A percentile compares a stretch with the other conserved stretches of the same genome.
phyloP scores from a whole-genome alignment of 2,329 filamentous ascomycete species.

The Fusarium robinianum region DNA sequence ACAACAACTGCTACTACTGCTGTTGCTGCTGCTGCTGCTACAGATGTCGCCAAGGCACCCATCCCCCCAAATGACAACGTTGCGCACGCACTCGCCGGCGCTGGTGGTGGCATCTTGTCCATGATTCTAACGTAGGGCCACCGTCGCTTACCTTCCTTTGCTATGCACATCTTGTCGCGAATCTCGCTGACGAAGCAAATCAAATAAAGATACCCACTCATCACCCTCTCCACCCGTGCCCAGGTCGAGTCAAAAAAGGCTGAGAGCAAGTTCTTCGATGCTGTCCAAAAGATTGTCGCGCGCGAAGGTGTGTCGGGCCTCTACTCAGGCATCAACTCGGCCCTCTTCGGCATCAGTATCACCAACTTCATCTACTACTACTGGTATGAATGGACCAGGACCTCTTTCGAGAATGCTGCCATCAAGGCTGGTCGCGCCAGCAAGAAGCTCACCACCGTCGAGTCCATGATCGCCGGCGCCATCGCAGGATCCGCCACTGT shows the following conservation, averaged over 20 bases:
- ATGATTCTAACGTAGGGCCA: slow-evolving; percentile 84
- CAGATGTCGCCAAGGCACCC: slow-evolving; percentile 66
- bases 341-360: slow-evolving; percentile 94
- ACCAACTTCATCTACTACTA: slow-evolving; percentile 99
- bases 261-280: slow-evolving; percentile 80
- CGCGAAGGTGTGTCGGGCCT: slow-evolving; percentile 88
- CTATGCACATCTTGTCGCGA: slow-evolving; percentile 5
- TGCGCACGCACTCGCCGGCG: slow-evolving; percentile 89
- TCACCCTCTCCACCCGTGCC: slow-evolving; percentile 94
- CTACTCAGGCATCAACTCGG: slow-evolving; percentile 91
- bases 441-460: slow-evolving; percentile 84
- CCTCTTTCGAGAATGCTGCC: slow-evolving; percentile 82
- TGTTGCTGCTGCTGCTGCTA: too few species aligned
- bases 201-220: slow-evolving; percentile 82
- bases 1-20: slow-evolving; percentile 33
- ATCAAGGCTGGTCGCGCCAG: slow-evolving; percentile 71
- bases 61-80: slow-evolving; percentile 94
- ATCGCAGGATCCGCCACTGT: slow-evolving; percentile 94
- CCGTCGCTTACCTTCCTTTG: not conserved
- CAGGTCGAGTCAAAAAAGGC: slow-evolving; percentile 97
- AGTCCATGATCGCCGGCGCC: slow-evolving; percentile 94
- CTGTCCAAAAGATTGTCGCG: slow-evolving; percentile 83
- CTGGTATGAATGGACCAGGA: slow-evolving; percentile 98
- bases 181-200: slow-evolving; percentile 17
- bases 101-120: slow-evolving; percentile 90